These are phyloP conservation scores for Aspergillus pseudonomiae DNA, from an alignment of 2,329 filamentous ascomycete genomes.

Conservation along the genomic window DNA sequence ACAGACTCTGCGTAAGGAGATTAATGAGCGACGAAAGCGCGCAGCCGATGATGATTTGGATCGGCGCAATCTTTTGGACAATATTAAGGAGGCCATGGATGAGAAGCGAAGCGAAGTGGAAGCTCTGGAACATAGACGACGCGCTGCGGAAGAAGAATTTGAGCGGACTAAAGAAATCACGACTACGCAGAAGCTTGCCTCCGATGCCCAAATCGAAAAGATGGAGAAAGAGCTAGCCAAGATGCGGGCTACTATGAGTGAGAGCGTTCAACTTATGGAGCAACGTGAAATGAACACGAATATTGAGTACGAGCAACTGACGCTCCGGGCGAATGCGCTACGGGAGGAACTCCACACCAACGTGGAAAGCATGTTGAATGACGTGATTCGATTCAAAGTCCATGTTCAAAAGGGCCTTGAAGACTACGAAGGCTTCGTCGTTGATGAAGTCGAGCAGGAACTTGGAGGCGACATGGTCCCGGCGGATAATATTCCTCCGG, in stretches of 20 bases:
- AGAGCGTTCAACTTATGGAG: constrained; percentile 88
- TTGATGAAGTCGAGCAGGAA: constrained; percentile 88
- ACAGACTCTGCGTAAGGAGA: constrained; percentile 77
- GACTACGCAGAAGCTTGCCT: constrained; percentile 81
- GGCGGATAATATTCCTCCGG: constrained; percentile 23
- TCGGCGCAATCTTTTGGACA: constrained; percentile 89
- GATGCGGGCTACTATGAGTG: constrained; percentile 80
- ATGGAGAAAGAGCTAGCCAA: constrained; percentile 98
- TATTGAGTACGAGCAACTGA: constrained; percentile 92
- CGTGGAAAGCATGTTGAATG: constrained; percentile 92
- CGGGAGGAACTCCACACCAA: constrained; percentile 98
- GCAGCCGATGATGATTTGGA: constrained; percentile 91
- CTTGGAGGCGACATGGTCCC: constrained; percentile 64
- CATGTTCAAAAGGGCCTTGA: constrained; percentile 91
- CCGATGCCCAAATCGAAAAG: constrained; percentile 94
- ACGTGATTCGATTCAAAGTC: constrained; percentile 98
- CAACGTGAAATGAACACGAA: constrained; percentile 96
- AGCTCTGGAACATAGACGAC: constrained; percentile 82
- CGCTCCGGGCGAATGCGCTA: constrained; percentile 77
- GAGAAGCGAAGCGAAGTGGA: constrained; percentile 94
- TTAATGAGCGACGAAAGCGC: constrained; percentile 81
- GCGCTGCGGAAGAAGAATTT: constrained; percentile 88
- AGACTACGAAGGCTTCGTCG: constrained; percentile 91
- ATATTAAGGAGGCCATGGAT: constrained; percentile 94
- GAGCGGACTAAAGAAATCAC: constrained; percentile 90